phyloP scores from a whole-genome alignment of 2,329 filamentous ascomycete species.

The Xylariaceae sp. region DNA sequence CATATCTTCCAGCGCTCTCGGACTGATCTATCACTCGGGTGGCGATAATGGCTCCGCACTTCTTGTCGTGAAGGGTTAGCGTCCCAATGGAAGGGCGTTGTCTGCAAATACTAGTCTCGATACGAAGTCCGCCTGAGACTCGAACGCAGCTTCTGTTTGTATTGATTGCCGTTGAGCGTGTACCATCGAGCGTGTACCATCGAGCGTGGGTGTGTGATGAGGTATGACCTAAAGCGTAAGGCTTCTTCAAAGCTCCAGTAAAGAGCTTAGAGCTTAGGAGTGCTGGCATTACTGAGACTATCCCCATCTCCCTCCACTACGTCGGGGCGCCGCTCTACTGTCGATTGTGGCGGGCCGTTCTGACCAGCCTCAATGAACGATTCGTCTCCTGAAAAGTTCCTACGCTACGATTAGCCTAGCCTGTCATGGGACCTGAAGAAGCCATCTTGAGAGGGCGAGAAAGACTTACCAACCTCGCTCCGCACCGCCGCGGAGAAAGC shows the following conservation, averaged over 20 bases:
- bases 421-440: constrained; percentile 7
- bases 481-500: constrained; percentile 70
- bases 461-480: constrained; percentile 77
- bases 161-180: not conserved
- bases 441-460: not conserved
- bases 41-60: not conserved
- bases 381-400: constrained; percentile 39
- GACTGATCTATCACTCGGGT: not conserved
- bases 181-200: not conserved
- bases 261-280: constrained; percentile 13
- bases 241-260: constrained; percentile 1
- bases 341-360: constrained; percentile 22
- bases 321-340: constrained; percentile 26
- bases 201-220: not conserved
- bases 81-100: constrained; percentile 4
- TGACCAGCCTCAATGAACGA: constrained; percentile 31
- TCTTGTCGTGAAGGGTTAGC: not conserved
- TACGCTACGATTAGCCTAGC: constrained; percentile 20
- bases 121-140: not conserved
- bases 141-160: not conserved
- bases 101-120: not conserved
- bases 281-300: not conserved
- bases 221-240: not conserved
- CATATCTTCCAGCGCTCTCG: not conserved
- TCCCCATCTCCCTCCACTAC: not conserved